phyloP scores from a whole-genome alignment of 1,284 basidiomycete genomes.

The Porodaedalea pini region DNA sequence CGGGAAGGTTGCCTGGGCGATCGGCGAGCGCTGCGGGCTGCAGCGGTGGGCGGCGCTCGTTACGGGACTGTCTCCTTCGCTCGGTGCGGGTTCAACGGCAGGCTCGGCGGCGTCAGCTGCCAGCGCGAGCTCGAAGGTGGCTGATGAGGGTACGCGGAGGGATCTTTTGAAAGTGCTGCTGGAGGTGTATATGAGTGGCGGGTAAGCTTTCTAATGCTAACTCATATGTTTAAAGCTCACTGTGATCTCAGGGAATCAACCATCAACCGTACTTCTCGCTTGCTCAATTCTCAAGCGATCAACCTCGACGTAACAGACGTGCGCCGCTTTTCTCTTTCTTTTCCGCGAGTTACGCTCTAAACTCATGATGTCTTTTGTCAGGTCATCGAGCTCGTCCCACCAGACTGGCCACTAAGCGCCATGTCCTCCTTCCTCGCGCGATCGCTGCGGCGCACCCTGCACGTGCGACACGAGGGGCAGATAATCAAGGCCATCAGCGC shows the following conservation, averaged over 20 bases:
- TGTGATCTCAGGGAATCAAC: constrained; percentile 39
- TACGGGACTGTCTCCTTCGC: constrained; percentile 27
- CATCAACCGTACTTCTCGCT: constrained; percentile 52
- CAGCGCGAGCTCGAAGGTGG: constrained; percentile 34
- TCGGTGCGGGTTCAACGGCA: constrained; percentile 21
- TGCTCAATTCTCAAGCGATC: constrained; percentile 77
- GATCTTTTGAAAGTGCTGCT: constrained; percentile 66
- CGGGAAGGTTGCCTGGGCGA: constrained; percentile 50
- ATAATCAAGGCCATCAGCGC: constrained; percentile 69
- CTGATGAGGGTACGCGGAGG: constrained; percentile 54
- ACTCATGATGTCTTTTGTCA: constrained; percentile 29
- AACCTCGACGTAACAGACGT: constrained; percentile 78
- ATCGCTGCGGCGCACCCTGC: constrained; percentile 73
- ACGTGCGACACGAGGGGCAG: constrained; percentile 63
- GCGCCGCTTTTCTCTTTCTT: constrained; percentile 29
- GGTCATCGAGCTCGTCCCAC: constrained; percentile 70
- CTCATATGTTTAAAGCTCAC: constrained; percentile 3
- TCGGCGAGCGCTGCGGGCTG: constrained; percentile 51
- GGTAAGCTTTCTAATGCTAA: constrained; percentile 36
- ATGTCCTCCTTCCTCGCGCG: constrained; percentile 77
- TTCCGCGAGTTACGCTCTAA: no score
- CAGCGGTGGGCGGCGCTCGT: constrained; percentile 55
- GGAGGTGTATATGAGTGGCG: constrained; percentile 76
- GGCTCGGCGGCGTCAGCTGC: constrained; percentile 25
- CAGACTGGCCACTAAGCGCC: constrained; percentile 68